A percentile compares a stretch with the other conserved stretches of the same genome.
Evolutionary conservation across 2,329 filamentous ascomycete genomes (phyloP).

Genomic region (Aspergillus caelatus): DNA sequence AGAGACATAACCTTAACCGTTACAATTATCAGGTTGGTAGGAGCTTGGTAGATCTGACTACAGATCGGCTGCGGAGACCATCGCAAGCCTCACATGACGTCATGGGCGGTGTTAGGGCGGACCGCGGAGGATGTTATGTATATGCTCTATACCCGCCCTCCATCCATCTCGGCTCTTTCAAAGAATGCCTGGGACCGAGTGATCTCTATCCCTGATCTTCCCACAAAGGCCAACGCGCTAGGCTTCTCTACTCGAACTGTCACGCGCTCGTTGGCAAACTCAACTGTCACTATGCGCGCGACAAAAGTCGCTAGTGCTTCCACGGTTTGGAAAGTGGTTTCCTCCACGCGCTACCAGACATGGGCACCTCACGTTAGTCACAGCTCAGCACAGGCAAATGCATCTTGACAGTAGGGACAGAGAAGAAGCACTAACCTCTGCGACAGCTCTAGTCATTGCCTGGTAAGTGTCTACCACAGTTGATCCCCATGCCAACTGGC

Average conservation of each 20-base stretch:
- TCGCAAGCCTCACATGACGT: background rate
- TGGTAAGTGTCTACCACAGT: slow-evolving; percentile 43
- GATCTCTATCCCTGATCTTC: slow-evolving; percentile 52
- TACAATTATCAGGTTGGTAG: background rate
- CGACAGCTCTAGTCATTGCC: slow-evolving; percentile 41
- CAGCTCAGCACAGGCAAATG: slow-evolving; percentile 6
- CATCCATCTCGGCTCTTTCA: slow-evolving; percentile 19
- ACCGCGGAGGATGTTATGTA: background rate
- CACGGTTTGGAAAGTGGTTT: slow-evolving; percentile 53
- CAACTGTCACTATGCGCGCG: slow-evolving; percentile 49
- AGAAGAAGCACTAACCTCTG: slow-evolving; percentile 34
- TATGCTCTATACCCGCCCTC: slow-evolving; percentile 13
- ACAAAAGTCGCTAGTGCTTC: slow-evolving; percentile 55
- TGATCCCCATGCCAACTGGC: slow-evolving; percentile 35
- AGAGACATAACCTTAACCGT: background rate
- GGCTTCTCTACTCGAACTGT: slow-evolving; percentile 55
- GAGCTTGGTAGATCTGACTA: background rate
- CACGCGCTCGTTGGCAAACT: slow-evolving; percentile 49
- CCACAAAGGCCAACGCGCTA: slow-evolving; percentile 53
- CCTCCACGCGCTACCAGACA: slow-evolving; percentile 45
- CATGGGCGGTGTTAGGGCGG: background rate
- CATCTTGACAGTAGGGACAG: too few species aligned
- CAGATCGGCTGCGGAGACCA: background rate
- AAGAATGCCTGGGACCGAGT: slow-evolving; percentile 51
- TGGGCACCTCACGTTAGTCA: background rate